phyloP scores from a whole-genome alignment of 140 eudicot species.

The Stevia rebaudiana region DNA sequence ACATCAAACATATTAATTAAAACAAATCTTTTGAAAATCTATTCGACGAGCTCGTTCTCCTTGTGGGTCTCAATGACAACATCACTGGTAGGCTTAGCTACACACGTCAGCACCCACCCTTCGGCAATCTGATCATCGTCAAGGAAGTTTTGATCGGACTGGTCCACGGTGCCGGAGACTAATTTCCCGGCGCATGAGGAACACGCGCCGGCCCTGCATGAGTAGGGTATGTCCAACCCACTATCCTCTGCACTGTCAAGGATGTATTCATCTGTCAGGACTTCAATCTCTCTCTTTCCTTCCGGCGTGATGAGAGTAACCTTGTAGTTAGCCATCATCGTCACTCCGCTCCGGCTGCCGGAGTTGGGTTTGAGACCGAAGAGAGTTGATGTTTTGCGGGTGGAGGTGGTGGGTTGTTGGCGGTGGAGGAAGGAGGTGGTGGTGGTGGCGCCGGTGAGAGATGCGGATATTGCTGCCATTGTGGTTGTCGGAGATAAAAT shows the following conservation, averaged over 20 bases:
- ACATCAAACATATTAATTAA: no score
- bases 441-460: not conserved
- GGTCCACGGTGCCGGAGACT: conserved; percentile 4
- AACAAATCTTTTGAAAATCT: no score
- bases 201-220: conserved; percentile 14
- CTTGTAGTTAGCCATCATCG: not conserved
- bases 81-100: conserved; percentile 1
- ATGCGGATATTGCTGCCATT: not conserved
- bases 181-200: conserved; percentile 12
- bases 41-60: no score
- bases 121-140: not conserved
- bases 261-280: not conserved
- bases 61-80: not conserved
- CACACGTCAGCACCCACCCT: conserved; percentile 17
- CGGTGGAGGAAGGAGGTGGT: not conserved
- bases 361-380: not conserved
- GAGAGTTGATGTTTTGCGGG: not conserved
- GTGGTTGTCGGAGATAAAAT: not conserved
- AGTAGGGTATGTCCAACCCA: not conserved
- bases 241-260: not conserved
- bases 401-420: not conserved
- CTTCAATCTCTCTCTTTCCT: not conserved
- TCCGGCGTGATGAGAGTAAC: conserved; percentile 13
- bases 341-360: not conserved
- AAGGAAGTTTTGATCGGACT: not conserved